Conservation (phyloP, 73 alveolate species). For the Tetrahymena elliotti region DNA sequence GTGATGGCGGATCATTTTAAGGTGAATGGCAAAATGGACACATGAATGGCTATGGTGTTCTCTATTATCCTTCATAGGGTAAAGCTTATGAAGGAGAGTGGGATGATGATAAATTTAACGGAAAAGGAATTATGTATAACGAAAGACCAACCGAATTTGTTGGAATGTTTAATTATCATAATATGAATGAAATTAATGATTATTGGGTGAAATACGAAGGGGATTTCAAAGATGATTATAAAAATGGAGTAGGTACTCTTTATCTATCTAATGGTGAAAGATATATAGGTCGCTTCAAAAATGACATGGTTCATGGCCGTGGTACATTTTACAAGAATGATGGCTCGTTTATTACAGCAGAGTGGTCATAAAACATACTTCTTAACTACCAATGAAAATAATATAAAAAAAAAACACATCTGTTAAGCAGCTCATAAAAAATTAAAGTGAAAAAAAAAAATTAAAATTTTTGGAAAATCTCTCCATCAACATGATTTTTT, state of each 20-base stretch:
- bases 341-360: conserved; percentile 10
- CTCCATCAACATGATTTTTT: neutral
- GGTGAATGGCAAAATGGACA: conserved; percentile 33
- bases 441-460: neutral
- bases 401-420: too few species aligned
- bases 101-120: conserved; percentile 40
- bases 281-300: conserved; percentile 16
- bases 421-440: neutral
- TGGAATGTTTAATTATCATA: neutral
- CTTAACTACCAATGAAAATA: neutral
- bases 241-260: conserved; percentile 35
- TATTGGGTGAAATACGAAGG: conserved; percentile 40
- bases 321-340: conserved; percentile 9
- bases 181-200: neutral
- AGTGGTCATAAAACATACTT: conserved; percentile 3
- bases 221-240: conserved; percentile 32
- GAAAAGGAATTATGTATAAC: conserved; percentile 37
- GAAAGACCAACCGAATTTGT: conserved; percentile 13
- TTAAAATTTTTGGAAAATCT: neutral
- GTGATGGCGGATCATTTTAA: conserved; percentile 31
- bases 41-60: conserved; percentile 38
- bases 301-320: conserved; percentile 32
- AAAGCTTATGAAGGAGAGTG: conserved; percentile 44
- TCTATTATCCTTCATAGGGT: conserved; percentile 24
- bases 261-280: conserved; percentile 37